Evolutionary conservation across 495 filamentous ascomycete genomes (phyloP), one percentile per base, ranked within the genome.

Genomic region (Podospora tetraspora): DNA sequence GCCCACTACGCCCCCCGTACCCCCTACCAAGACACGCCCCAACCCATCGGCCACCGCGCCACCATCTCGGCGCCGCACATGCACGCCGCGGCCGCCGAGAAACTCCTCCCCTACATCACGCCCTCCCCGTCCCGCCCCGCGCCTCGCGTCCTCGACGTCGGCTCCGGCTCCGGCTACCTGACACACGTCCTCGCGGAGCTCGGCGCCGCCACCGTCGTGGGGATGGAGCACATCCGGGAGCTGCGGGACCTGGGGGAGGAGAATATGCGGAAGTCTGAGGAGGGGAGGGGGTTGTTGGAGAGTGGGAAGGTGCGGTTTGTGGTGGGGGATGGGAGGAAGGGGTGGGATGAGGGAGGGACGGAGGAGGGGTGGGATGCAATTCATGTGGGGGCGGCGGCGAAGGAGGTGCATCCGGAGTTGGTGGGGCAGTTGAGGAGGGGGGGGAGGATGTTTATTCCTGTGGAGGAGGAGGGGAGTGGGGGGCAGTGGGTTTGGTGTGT

Each of bases 21-120:
- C 6, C 86, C 95, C 1, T 99, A 98, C 81, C 86, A 91, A 63
- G 95, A 99, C 84, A 91, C 89, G 25, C 95, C 95, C 10, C 94
- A 98, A 78, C 74, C 86, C 66, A 98, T 99, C 79, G 94, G 96
- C 63, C 87, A 91, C 77, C 71, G 77, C 19, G 95, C 95, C 63
- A 99, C 96, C 63, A 99, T 99, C 72, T 94, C 90, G 30, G 95
- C 95, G 23, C 95, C 95, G 21, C 95, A 99, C 84, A 99, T 99
- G 92, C 95, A 99, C 80, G 94, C 92, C 75, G 84, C 88, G 37
- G 90, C 90, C 37, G 84, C 86, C 63, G 89, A 92, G 77, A 83
- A 87, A 27, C 83, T 92, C 1, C 84, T 92, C 19, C 86, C 85
- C 59, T 88, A 78, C 78, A 84, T 90, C 23, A 72, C 73, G 22